Conservation (phyloP, 768 basidiomycete genomes). For the Scleroderma bovista region DNA sequence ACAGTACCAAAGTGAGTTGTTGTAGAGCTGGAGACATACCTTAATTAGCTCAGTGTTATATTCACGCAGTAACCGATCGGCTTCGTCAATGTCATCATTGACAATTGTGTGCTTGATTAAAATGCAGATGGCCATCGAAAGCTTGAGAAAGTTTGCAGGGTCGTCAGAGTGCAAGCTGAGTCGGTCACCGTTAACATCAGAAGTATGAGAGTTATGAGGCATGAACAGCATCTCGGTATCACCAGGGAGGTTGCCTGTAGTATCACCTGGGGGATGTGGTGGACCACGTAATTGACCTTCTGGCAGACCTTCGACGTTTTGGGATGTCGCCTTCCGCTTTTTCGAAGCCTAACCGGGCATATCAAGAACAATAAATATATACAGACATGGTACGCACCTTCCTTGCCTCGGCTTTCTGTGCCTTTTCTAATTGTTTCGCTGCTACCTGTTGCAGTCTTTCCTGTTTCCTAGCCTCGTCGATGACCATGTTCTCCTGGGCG, state of each 20-base stretch:
- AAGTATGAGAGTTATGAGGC: too few relatives aligned
- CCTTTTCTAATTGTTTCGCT: conserved; percentile 1
- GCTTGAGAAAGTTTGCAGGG: conserved; percentile 3
- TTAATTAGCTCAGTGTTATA: conserved; percentile 18
- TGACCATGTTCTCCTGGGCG: neutral
- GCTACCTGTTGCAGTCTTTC: neutral
- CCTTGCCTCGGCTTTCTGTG: neutral
- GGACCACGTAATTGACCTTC: neutral
- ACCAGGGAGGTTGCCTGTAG: neutral
- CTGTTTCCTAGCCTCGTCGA: neutral
- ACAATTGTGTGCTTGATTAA: conserved; percentile 7
- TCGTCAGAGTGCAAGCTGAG: conserved; percentile 9
- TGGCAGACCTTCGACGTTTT: neutral
- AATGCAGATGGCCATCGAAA: conserved; percentile 11
- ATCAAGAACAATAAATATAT: neutral
- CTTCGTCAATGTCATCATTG: conserved; percentile 2
- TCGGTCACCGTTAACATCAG: conserved; percentile 10
- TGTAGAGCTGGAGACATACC: conserved; percentile 7
- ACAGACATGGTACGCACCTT: neutral
- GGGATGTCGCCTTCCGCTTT: neutral
- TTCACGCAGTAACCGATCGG: conserved; percentile 15
- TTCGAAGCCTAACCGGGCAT: neutral
- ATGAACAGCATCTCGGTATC: neutral
- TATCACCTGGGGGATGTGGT: neutral
- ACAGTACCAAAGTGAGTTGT: conserved; percentile 3